Evolutionary conservation across 768 basidiomycete genomes (phyloP), one percentile per base, ranked within the genome.

Genomic region (Galerina sulciceps): DNA sequence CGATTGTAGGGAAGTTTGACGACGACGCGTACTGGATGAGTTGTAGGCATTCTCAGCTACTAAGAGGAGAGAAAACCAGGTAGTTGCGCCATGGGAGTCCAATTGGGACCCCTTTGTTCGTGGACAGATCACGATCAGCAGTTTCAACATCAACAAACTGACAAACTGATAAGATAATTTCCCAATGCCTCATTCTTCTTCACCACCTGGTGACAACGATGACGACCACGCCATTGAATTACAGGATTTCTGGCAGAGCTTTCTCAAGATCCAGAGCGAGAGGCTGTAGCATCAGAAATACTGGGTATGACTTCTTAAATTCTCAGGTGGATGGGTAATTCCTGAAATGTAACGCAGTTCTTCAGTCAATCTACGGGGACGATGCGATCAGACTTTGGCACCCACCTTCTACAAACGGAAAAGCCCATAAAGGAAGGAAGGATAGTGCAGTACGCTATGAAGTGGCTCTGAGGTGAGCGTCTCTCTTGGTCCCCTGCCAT

Each of bases 361-460:
- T 94, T n/a, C 88, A 86, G 69, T 90, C 90, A 22, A 94, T 94
- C 65, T 94, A 93, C 65, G 91, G 91, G 41, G 85, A 88, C 9
- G 75, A 83, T 41, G 79, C 87, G 13, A 76, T 93, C 38, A 78
- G 75, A n/a, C 70, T 85, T 34, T 92, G 87, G 86, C 75, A 71
- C 49, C 76, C 80, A 26, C 64, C 76, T 23, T 53, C 65, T 60
- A 56, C 62, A 57, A 56, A 66, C 60, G 61, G 67, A 15, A 62
- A 61, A 23, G 55, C 50, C 6, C 46, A 53, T 44, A 59, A 40
- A 56, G 50, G 47, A 57, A 52, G 53, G 15, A 55, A 63, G 23
- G 70, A 72, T 18, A 78, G 72, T 1, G 77, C 76, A 2, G 76
- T 89, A 51, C 86, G 91, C 26, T 93, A 90, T 66, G 84, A 87